These are phyloP conservation scores for Kodamaea sp. DNA, from an alignment of 1,139 yeast genomes.

Conservation along the genomic window DNA sequence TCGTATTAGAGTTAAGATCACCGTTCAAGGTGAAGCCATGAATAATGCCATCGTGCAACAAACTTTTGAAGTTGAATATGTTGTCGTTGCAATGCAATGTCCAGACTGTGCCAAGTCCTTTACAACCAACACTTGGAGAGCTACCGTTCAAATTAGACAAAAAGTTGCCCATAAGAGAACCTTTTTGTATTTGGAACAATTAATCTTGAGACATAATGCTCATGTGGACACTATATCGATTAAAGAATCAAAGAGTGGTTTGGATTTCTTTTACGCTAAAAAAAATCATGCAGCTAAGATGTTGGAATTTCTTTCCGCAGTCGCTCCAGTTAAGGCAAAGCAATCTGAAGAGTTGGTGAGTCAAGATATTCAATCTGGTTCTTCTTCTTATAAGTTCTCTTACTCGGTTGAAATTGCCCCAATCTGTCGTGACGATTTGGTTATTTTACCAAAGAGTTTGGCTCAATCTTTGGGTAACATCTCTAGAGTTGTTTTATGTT, in stretches of 20 bases:
- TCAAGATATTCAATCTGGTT: slow-evolving; percentile 88
- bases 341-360: slow-evolving; percentile 90
- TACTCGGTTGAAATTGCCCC: slow-evolving; percentile 94
- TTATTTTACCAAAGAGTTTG: slow-evolving; percentile 77
- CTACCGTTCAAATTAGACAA: slow-evolving; percentile 94
- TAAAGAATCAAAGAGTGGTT: slow-evolving; percentile 89
- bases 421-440: slow-evolving; percentile 95
- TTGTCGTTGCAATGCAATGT: slow-evolving; percentile 95
- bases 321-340: slow-evolving; percentile 82
- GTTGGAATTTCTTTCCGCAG: slow-evolving; percentile 85
- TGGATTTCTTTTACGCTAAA: slow-evolving; percentile 87
- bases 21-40: slow-evolving; percentile 97
- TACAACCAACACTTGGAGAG: slow-evolving; percentile 97
- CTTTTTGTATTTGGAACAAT: slow-evolving; percentile 88
- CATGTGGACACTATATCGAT: slow-evolving; percentile 93
- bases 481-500: slow-evolving; percentile 78
- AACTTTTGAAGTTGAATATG: slow-evolving; percentile 90
- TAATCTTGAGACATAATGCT: slow-evolving; percentile 89
- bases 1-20: slow-evolving; percentile 82
- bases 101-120: slow-evolving; percentile 97
- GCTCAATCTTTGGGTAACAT: slow-evolving; percentile 87
- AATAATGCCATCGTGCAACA: slow-evolving; percentile 91
- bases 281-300: slow-evolving; percentile 90
- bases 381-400: slow-evolving; percentile 83
- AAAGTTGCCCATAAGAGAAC: slow-evolving; percentile 97